These are phyloP conservation scores for Aspergillus sp. DNA, from an alignment of 2,329 filamentous ascomycete genomes.

Conservation along the genomic window DNA sequence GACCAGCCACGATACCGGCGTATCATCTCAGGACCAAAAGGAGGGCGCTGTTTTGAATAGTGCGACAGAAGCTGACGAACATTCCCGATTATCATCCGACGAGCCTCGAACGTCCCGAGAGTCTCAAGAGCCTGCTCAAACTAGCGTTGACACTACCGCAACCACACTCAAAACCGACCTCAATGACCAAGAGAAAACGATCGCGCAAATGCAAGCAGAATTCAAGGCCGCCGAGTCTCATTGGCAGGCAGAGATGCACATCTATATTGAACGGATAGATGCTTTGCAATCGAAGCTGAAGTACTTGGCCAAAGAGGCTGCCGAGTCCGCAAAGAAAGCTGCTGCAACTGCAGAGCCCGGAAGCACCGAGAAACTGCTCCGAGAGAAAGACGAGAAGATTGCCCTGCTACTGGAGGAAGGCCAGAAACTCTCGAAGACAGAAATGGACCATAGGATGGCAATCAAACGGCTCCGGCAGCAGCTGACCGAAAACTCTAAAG, in stretches of 20 bases:
- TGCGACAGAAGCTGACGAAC: background rate
- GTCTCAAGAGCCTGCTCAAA: conserved; percentile 15
- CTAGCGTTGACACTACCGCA: conserved; percentile 14
- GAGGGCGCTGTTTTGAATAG: conserved; percentile 17
- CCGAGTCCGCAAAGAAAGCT: conserved; percentile 69
- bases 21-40: conserved; percentile 22
- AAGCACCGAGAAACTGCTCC: conserved; percentile 72
- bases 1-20: conserved; percentile 29
- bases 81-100: conserved; percentile 1
- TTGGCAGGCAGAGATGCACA: conserved; percentile 78
- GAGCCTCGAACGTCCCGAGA: background rate
- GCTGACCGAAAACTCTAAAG: conserved; percentile 51
- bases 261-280: conserved; percentile 85
- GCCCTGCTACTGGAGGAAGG: conserved; percentile 89
- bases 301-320: conserved; percentile 77
- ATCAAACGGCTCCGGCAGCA: conserved; percentile 73
- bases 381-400: conserved; percentile 88
- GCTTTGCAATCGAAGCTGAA: conserved; percentile 86
- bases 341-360: conserved; percentile 61
- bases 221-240: conserved; percentile 53
- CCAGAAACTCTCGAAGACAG: conserved; percentile 77
- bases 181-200: conserved; percentile 42
- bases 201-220: conserved; percentile 49
- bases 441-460: conserved; percentile 77
- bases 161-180: conserved; percentile 11